Evolutionary conservation across 768 basidiomycete species (phyloP).

Genomic region (Suillus occidentalis): DNA sequence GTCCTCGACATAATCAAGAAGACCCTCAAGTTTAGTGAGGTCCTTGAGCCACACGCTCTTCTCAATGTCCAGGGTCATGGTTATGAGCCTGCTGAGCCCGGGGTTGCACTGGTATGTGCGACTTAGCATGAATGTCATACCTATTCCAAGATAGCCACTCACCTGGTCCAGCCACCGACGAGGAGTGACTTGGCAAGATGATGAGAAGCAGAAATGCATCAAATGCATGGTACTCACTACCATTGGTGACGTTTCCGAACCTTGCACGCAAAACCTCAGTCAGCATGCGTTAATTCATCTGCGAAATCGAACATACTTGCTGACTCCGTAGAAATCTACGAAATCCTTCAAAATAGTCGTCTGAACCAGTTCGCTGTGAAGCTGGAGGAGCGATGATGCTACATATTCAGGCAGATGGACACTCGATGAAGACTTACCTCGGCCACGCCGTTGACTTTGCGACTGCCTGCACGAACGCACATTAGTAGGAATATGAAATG

Average conservation of each 20-base stretch:
- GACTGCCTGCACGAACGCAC: slow-evolving; percentile 47
- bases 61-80: slow-evolving; percentile 71
- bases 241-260: slow-evolving; percentile 92
- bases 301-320: slow-evolving; percentile 50
- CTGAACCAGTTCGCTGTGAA: slow-evolving; percentile 87
- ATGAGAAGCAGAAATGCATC: background rate
- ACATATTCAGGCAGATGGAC: background rate
- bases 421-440: slow-evolving; percentile 47
- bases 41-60: slow-evolving; percentile 86
- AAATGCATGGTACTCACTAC: slow-evolving; percentile 53
- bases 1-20: slow-evolving; percentile 73
- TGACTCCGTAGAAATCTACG: slow-evolving; percentile 86
- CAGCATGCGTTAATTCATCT: slow-evolving; percentile 4
- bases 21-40: slow-evolving; percentile 71
- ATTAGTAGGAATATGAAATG: slow-evolving; percentile 5
- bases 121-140: slow-evolving; percentile 9
- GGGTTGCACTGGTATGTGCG: slow-evolving; percentile 74
- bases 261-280: slow-evolving; percentile 32
- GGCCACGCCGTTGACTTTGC: slow-evolving; percentile 94
- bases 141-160: slow-evolving; percentile 4
- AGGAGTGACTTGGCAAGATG: slow-evolving; percentile 63
- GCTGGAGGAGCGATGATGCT: slow-evolving; percentile 32
- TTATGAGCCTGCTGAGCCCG: slow-evolving; percentile 79
- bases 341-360: slow-evolving; percentile 88
- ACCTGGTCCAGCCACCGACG: slow-evolving; percentile 90